Base-by-base conservation (phyloP, 768 basidiomycete genomes). In the Cantharellus anzutake region DNA sequence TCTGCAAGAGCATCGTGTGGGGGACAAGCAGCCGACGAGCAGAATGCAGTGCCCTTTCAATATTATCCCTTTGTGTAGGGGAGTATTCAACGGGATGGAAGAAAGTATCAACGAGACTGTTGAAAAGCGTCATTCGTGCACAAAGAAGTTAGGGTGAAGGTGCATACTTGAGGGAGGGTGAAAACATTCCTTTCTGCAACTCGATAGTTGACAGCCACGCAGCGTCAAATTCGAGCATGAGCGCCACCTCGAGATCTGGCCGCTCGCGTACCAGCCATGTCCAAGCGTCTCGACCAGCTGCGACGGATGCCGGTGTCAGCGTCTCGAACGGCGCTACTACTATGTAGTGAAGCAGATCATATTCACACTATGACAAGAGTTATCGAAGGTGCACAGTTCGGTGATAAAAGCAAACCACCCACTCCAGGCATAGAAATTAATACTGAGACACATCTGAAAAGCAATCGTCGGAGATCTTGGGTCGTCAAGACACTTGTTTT, bases 201-300 rank as follows among this genome's bases (percentile, higher is more conserved):
- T 78, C 79, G 61, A 97, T 85, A 3, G 86, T 86, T 59, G 79
- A 77, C 55, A 83, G 76, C 96, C 96, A 99, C 2, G 86, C 86
- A 2, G 86, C 79, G 52, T 88, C 72, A 56, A 98, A 79, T 66
- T 97, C 92, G 3, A 80, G 74, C 76, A 97, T 84, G 20, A 97
- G 70, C 2, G 82, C 80, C 55, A 92, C 79, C 70, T 97, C 93
- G 5, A 85, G 74, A 53, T 78, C 78, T 0, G 87, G 82, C 61
- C 87, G 80, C 68, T 94, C 86, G 11, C 86, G 81, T 58, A 96
- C 84, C 0, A 96, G 77, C 93, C 93, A 97, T 2, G 86, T 90
- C 96, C 96, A 98, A 5, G 85, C 84, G 67, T 98, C 92, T 50
- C 92, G 83, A 0, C 89, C 93, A 2, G 87, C 80, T 14, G 87